These are phyloP conservation scores for Acanthamoeba triangularis DNA, from an alignment of 208 protist genomes.

Conservation along the genomic window DNA sequence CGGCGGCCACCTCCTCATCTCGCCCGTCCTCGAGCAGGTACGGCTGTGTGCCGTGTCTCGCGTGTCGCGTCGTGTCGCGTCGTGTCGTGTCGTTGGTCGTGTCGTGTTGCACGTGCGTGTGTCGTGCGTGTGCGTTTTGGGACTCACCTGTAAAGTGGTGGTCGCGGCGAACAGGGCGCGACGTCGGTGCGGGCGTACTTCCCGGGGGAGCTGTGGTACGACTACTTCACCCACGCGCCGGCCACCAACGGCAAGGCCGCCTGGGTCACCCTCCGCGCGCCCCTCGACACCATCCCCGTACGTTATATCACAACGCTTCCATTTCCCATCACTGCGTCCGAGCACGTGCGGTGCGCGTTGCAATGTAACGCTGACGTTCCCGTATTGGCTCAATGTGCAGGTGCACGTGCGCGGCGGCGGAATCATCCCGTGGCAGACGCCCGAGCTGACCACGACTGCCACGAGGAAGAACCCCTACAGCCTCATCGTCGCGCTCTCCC, in stretches of 20 bases:
- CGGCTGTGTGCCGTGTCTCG: background rate
- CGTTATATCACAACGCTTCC: background rate
- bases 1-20: conserved; percentile 83
- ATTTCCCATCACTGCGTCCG: background rate
- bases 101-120: no score
- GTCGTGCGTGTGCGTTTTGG: no score
- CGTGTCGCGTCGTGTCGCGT: no score
- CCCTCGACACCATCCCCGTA: conserved; percentile 73
- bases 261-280: conserved; percentile 38
- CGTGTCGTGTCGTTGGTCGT: no score
- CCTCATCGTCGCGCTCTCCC: conserved; percentile 87
- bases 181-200: conserved; percentile 88
- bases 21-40: conserved; percentile 44
- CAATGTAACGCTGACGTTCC: background rate
- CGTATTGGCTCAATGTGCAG: background rate
- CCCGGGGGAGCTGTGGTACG: conserved; percentile 87
- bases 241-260: conserved; percentile 21
- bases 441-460: conserved; percentile 40
- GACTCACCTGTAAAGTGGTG: no score
- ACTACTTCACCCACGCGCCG: conserved; percentile 37
- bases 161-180: conserved; percentile 35
- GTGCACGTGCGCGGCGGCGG: conserved; percentile 60
- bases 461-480: conserved; percentile 56
- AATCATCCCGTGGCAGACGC: conserved; percentile 68
- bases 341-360: no score